Evolutionary conservation across 345 rosid species (phyloP).

Genomic region (Eucalyptus pauciflora): DNA sequence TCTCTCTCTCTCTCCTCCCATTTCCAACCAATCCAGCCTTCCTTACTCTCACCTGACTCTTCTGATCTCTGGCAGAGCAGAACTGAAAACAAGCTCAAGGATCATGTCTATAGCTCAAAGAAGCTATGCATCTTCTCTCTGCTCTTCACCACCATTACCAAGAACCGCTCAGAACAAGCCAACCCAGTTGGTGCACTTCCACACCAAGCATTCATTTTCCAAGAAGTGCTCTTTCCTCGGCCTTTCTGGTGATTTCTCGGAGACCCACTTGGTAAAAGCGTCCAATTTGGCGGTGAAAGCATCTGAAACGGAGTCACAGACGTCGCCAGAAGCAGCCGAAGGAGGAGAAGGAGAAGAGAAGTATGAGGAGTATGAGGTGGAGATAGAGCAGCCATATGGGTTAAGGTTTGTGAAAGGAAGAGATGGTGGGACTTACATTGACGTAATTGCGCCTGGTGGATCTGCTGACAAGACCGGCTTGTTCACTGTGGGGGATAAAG

Average conservation of each 20-base stretch:
- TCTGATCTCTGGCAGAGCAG: background rate
- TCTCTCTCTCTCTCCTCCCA: background rate
- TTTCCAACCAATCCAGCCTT: background rate
- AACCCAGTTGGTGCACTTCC: background rate
- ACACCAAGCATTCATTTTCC: background rate
- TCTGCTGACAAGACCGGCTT: conserved; percentile 65
- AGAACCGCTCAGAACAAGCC: conserved; percentile 21
- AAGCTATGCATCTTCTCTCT: conserved; percentile 30
- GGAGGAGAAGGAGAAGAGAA: conserved; percentile 26
- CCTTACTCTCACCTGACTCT: background rate
- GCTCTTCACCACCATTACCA: conserved; percentile 36
- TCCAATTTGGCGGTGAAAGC: conserved; percentile 29
- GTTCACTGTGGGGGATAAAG: conserved; percentile 85
- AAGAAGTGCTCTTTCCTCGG: conserved; percentile 7
- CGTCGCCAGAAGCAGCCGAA: conserved; percentile 23
- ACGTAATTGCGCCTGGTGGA: conserved; percentile 77
- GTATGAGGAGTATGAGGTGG: conserved; percentile 81
- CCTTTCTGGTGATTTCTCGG: conserved; percentile 8
- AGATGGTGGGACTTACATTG: conserved; percentile 90
- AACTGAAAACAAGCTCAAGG: background rate
- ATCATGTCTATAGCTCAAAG: conserved; percentile 53
- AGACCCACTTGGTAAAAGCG: conserved; percentile 28
- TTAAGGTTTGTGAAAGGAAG: conserved; percentile 77
- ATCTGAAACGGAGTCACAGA: conserved; percentile 43
- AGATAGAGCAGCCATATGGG: conserved; percentile 76